Evolutionary conservation across 192 early-diverging fungal genomes (phyloP).

Genomic region (Nowakowskiella sp.): DNA sequence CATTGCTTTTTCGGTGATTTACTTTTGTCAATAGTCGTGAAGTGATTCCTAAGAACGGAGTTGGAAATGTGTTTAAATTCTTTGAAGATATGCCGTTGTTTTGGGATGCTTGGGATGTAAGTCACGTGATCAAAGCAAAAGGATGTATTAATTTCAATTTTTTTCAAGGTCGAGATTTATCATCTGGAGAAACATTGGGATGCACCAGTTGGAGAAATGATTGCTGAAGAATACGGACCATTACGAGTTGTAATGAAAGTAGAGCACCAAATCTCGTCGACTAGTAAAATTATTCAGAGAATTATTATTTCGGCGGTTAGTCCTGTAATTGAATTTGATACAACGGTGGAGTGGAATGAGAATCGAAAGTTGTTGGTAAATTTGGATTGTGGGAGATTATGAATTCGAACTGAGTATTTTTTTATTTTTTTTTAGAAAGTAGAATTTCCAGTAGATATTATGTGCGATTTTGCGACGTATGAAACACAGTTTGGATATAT

Average conservation of each 20-base stretch:
- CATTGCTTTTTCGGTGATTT: constrained; percentile 8
- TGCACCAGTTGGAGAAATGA: constrained; percentile 43
- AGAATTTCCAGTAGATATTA: constrained; percentile 82
- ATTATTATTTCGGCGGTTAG: constrained; percentile 71
- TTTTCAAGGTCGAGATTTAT: constrained; percentile 77
- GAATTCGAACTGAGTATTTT: background rate
- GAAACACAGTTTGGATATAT: constrained; percentile 92
- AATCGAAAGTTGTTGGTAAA: constrained; percentile 69
- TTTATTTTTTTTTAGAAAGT: constrained; percentile 69
- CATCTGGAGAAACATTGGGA: constrained; percentile 78
- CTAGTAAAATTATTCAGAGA: constrained; percentile 62
- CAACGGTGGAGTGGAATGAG: constrained; percentile 87
- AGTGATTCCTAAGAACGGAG: constrained; percentile 41
- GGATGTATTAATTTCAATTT: constrained; percentile 4
- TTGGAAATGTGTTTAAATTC: constrained; percentile 69
- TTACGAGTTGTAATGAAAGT: constrained; percentile 66
- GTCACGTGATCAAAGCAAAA: constrained; percentile 1
- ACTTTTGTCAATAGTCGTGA: constrained; percentile 34
- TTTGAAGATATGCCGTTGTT: constrained; percentile 82
- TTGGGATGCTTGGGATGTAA: constrained; percentile 76
- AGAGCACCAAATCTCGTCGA: constrained; percentile 53
- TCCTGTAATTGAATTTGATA: constrained; percentile 78
- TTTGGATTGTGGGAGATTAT: background rate
- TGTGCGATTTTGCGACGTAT: constrained; percentile 79
- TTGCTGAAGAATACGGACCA: constrained; percentile 71